A percentile compares a stretch with the other conserved stretches of the same genome.
phyloP scores from a whole-genome alignment of 164 flowering plant genomes.

The Liquidambar formosana region DNA sequence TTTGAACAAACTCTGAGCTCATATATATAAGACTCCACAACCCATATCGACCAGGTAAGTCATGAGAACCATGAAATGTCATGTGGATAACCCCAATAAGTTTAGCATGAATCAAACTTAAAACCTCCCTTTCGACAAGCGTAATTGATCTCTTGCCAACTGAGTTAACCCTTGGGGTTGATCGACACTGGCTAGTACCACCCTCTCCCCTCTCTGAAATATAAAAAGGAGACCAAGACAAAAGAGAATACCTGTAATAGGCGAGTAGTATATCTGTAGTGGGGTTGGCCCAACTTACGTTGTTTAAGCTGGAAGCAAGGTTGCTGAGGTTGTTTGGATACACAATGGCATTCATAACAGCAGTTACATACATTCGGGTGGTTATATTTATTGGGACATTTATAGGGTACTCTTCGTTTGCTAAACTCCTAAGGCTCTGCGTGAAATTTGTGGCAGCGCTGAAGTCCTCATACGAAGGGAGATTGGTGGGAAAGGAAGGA shows the following conservation, averaged over 20 bases:
- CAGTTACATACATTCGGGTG: neutral
- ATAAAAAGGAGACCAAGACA: too few species aligned
- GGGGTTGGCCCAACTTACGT: slow-evolving; percentile 10
- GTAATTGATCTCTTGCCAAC: too few species aligned
- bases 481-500: neutral
- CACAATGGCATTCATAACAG: slow-evolving; percentile 7
- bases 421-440: slow-evolving; percentile 17
- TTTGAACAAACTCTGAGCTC: too few species aligned
- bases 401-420: slow-evolving; percentile 16
- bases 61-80: too few species aligned
- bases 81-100: too few species aligned
- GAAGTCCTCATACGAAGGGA: slow-evolving; percentile 16
- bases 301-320: slow-evolving; percentile 31
- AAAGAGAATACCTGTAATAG: neutral
- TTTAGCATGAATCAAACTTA: too few species aligned
- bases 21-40: too few species aligned
- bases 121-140: too few species aligned
- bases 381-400: slow-evolving; percentile 20
- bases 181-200: neutral
- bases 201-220: neutral
- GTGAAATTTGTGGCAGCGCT: slow-evolving; percentile 17
- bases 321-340: slow-evolving; percentile 16
- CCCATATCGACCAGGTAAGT: too few species aligned
- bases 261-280: slow-evolving; percentile 7
- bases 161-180: too few species aligned